Evolutionary conservation across 352 stramenopile genomes (phyloP).

Genomic region (Discostella stelligera): DNA sequence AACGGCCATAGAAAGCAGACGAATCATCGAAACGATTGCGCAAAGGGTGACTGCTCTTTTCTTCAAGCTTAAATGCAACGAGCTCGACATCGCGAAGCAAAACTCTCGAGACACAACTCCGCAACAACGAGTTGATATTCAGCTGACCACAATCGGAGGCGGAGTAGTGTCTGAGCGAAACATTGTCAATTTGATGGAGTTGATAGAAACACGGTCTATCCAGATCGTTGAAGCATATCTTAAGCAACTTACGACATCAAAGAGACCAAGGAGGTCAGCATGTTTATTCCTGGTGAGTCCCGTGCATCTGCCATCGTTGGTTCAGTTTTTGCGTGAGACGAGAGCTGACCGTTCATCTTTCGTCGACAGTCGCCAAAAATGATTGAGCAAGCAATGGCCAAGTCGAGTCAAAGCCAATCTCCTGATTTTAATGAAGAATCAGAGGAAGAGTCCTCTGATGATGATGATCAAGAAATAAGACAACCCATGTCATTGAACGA

Average conservation of each 20-base stretch:
- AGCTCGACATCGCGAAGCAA: conserved; percentile 24
- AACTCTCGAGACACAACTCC: conserved; percentile 25
- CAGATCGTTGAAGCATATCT: conserved; percentile 73
- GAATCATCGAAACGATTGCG: conserved; percentile 56
- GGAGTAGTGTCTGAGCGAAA: conserved; percentile 81
- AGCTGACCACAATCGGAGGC: conserved; percentile 60
- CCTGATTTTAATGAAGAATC: conserved; percentile 33
- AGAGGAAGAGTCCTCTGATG: conserved; percentile 27
- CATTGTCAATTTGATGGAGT: conserved; percentile 81
- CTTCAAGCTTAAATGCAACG: conserved; percentile 80
- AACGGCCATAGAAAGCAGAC: conserved; percentile 39
- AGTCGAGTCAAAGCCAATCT: conserved; percentile 11
- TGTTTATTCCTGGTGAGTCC: conserved; percentile 38
- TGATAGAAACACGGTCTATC: conserved; percentile 80
- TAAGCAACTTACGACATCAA: conserved; percentile 24
- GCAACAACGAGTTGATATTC: conserved; percentile 31
- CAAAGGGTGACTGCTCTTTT: conserved; percentile 65
- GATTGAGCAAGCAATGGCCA: conserved; percentile 5
- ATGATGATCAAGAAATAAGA: conserved; percentile 22
- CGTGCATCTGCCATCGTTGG: neutral
- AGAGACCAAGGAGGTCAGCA: conserved; percentile 16
- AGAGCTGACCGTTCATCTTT: neutral
- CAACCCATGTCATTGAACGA: conserved; percentile 46
- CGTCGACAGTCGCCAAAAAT: conserved; percentile 28
- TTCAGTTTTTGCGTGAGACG: neutral